Evolutionary conservation across 2,329 filamentous ascomycete genomes (phyloP), one percentile per base, ranked within the genome.

Genomic region (Venturia oleaginea): DNA sequence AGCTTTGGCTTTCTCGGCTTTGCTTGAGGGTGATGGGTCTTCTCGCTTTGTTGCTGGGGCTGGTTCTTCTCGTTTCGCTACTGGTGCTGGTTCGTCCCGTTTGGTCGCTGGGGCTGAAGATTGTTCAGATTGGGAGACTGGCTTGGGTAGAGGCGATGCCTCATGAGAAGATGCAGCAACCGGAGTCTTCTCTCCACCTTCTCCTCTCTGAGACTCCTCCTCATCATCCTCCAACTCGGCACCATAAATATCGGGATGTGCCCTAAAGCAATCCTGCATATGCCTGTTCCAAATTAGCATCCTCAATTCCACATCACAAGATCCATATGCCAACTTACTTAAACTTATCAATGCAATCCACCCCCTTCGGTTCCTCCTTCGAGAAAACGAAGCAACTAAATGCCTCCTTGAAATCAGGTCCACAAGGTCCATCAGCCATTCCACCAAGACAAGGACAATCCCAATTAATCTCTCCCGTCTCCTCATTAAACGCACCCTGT

Each of bases 391-490:
- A 99, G 80, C 94, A 99, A 84, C 92, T 96, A 72, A 99, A 99
- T 0, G 94, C 94, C 30, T 87, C 87, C 80, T 88, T 92, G 84
- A 99, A 99, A 72, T 97, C 87, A 74, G 95, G 91, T 59, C 94
- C 94, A 74, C 94, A 99, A 63, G 94, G 94, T 0, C 94, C 94
- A 73, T 96, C 80, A 8, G 94, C 94, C 94, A 99, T 99, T 63
- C 94, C 94, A 60, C 94, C 94, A 40, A 99, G 80, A 76, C 94
- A 99, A 19, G 94, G 94, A 77, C 94, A 99, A 75, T 97, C 94
- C 94, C 94, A 99, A 82, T 99, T 99, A 79, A 99, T 99, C 83
- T 99, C 94, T 70, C 94, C 94, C 11, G 94, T 99, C 80, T 97
- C 94, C 2, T 92, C 92, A 77, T 99, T 96, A 80, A 97, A 99